Percentiles rank a stretch among this genome's conserved stretches.
These are phyloP conservation scores for Mortierella sp. DNA, from an alignment of 371 early-diverging fungal genomes.

Conservation along the genomic window DNA sequence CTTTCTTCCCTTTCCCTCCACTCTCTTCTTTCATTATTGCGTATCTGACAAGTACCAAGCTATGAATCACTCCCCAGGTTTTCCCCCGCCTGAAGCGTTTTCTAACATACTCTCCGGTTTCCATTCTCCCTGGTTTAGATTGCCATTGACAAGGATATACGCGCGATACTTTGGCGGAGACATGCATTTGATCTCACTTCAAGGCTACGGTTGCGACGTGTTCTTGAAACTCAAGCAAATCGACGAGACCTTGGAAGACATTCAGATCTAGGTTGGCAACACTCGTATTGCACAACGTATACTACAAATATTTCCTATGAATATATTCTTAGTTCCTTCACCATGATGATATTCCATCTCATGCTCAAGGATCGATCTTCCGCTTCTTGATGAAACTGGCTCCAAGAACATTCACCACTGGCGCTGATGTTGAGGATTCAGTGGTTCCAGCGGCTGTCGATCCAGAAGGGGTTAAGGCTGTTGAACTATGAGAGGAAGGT, in stretches of 20 bases:
- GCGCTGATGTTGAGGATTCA: not conserved
- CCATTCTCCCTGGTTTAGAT: slow-evolving; percentile 62
- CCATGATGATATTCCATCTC: too few species aligned
- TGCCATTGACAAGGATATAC: slow-evolving; percentile 93
- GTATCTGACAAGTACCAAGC: too few species aligned
- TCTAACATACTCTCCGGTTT: too few species aligned
- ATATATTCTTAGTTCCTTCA: too few species aligned
- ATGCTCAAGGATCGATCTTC: slow-evolving; percentile 19
- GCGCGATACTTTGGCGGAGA: slow-evolving; percentile 96
- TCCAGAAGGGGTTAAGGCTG: not conserved
- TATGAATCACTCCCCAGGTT: slow-evolving; percentile 55
- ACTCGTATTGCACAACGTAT: too few species aligned
- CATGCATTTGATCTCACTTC: slow-evolving; percentile 84
- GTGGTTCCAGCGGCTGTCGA: not conserved
- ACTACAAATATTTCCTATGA: too few species aligned
- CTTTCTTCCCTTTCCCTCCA: not conserved
- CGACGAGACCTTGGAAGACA: slow-evolving; percentile 64
- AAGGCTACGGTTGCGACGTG: slow-evolving; percentile 94
- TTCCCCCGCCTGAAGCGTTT: too few species aligned
- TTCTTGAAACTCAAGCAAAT: slow-evolving; percentile 89
- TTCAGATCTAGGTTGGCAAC: slow-evolving; percentile 39
- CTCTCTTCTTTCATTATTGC: not conserved
- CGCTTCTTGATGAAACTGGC: slow-evolving; percentile 39
- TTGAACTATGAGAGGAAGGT: not conserved
- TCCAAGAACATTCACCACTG: slow-evolving; percentile 30